A percentile compares a stretch with the other conserved stretches of the same genome.
phyloP scores from a whole-genome alignment of 176 grass and related monocot species.

The Bromus sterilis region DNA sequence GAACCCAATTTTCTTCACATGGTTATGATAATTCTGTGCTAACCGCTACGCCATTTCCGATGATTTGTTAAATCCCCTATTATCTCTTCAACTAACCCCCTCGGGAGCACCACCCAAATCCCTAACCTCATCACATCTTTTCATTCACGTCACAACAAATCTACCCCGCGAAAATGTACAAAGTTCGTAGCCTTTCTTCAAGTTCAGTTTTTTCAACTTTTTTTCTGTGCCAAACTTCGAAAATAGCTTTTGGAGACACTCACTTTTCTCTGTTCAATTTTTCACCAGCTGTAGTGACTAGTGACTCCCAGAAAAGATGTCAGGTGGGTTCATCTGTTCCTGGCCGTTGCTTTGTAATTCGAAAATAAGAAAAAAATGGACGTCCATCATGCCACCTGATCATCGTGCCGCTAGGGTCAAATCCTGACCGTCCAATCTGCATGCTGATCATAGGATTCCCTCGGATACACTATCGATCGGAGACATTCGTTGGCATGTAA shows the following conservation, averaged over 20 bases:
- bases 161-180: neutral
- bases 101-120: slow-evolving; percentile 18
- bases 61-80: slow-evolving; percentile 28
- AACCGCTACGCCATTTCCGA: slow-evolving; percentile 22
- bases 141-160: neutral
- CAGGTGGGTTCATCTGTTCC: neutral
- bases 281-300: neutral
- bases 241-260: neutral
- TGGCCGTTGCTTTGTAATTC: neutral
- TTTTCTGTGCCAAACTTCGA: neutral
- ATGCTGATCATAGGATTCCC: neutral
- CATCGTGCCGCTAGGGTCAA: neutral
- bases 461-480: neutral
- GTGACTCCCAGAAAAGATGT: neutral
- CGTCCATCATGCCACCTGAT: neutral
- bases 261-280: neutral
- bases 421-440: slow-evolving; percentile 4
- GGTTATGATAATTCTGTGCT: slow-evolving; percentile 7
- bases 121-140: slow-evolving; percentile 6
- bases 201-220: neutral
- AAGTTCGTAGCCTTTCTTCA: neutral
- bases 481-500: neutral
- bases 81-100: slow-evolving; percentile 38
- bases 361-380: neutral
- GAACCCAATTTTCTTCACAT: slow-evolving; percentile 5